Evolutionary conservation across 305 asterid genomes (phyloP).

Genomic region (Solanum chacoense): DNA sequence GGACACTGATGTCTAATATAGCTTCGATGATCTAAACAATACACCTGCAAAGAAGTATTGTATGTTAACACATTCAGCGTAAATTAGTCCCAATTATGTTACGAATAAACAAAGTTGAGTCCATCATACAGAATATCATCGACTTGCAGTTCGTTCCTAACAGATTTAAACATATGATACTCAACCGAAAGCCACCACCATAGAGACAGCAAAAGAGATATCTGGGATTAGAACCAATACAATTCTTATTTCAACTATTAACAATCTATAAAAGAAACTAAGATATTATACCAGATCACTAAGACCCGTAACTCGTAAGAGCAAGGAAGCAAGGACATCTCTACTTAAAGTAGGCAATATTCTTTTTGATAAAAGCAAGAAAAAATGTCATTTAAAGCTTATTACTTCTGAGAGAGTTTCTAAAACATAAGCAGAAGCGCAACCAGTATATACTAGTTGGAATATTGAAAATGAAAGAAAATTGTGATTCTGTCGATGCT

Average conservation of each 20-base stretch:
- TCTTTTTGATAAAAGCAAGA: background rate
- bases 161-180: background rate
- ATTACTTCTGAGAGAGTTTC: background rate
- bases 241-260: background rate
- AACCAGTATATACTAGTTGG: background rate
- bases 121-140: background rate
- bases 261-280: background rate
- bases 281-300: background rate
- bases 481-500: background rate
- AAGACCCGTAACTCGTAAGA: background rate
- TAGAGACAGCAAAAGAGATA: background rate
- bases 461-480: background rate
- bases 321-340: background rate
- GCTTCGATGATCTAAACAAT: constrained; percentile 88
- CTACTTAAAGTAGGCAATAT: background rate
- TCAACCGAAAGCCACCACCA: background rate
- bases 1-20: constrained; percentile 74
- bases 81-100: background rate
- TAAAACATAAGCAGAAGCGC: background rate
- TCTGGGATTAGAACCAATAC: background rate
- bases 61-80: background rate
- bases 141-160: background rate
- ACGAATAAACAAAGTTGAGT: background rate
- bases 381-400: background rate
- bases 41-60: constrained; percentile 36